These are phyloP conservation scores for Mycosarcoma mackinlayi DNA, from an alignment of 1,284 basidiomycete genomes.

Conservation along the genomic window DNA sequence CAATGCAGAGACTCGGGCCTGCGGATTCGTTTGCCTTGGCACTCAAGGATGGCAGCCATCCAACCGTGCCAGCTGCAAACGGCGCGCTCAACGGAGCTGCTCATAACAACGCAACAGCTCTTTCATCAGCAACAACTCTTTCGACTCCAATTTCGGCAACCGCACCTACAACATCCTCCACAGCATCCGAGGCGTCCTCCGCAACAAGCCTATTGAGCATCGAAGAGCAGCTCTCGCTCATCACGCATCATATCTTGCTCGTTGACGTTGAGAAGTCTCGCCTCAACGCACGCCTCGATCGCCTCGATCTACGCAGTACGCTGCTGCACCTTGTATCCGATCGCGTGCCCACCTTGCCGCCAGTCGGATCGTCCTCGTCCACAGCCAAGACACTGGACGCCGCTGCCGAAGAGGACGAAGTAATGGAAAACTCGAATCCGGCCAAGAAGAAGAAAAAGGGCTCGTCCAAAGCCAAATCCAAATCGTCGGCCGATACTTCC, in stretches of 20 bases:
- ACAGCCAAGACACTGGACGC: background rate
- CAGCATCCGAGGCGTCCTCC: constrained; percentile 9
- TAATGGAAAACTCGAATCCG: constrained; percentile 7
- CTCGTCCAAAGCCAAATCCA: constrained; percentile 11
- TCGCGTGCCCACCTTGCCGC: constrained; percentile 30
- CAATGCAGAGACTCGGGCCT: constrained; percentile 1
- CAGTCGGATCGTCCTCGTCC: constrained; percentile 18
- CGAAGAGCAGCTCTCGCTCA: constrained; percentile 14
- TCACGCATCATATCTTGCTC: constrained; percentile 14
- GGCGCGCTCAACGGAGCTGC: background rate
- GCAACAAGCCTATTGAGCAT: constrained; percentile 13
- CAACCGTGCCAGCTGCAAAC: background rate
- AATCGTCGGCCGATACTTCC: constrained; percentile 6
- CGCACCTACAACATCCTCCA: background rate
- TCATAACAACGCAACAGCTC: no score
- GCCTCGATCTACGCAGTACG: constrained; percentile 36
- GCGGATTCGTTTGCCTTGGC: constrained; percentile 9
- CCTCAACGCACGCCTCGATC: constrained; percentile 35
- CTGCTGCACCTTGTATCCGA: constrained; percentile 42
- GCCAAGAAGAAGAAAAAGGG: constrained; percentile 28
- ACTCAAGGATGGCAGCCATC: background rate
- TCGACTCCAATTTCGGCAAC: no score
- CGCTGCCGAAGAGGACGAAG: constrained; percentile 11
- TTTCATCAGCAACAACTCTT: no score
- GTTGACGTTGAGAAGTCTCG: constrained; percentile 26